Conservation (phyloP, 2,329 filamentous ascomycete species). For the Chalara sp. region DNA sequence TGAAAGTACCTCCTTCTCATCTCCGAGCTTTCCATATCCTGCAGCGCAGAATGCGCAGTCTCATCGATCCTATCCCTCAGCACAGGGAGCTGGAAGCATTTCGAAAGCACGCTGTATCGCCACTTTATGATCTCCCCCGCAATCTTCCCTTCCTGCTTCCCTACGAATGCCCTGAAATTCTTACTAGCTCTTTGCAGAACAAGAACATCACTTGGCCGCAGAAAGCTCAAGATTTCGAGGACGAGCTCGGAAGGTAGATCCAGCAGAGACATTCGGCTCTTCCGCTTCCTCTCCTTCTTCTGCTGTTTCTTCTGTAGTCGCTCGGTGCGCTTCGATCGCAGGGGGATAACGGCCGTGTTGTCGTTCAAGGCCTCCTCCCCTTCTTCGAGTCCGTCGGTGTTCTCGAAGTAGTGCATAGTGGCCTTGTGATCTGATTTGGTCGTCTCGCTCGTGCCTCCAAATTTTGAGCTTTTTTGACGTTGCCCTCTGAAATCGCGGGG, state of each 20-base stretch:
- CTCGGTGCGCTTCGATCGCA: slow-evolving; percentile 43
- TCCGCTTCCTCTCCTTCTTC: slow-evolving; percentile 31
- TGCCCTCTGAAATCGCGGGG: too few relatives aligned
- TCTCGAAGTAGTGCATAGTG: too few relatives aligned
- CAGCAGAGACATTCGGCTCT: slow-evolving; percentile 30
- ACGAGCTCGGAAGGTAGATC: slow-evolving; percentile 48
- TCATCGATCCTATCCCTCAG: slow-evolving; percentile 35
- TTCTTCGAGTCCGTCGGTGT: too few relatives aligned
- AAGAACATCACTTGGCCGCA: slow-evolving; percentile 45
- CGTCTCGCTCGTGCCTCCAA: too few relatives aligned
- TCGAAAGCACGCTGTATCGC: slow-evolving; percentile 43
- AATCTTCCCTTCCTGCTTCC: slow-evolving; percentile 36
- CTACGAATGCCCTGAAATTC: slow-evolving; percentile 36
- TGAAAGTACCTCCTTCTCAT: slow-evolving; percentile 45
- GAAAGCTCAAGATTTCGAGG: slow-evolving; percentile 37
- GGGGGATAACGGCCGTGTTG: too few relatives aligned
- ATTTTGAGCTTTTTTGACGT: too few relatives aligned
- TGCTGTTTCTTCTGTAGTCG: slow-evolving; percentile 38
- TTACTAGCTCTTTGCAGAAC: slow-evolving; percentile 36
- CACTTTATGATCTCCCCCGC: slow-evolving; percentile 34
- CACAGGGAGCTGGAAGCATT: slow-evolving; percentile 45
- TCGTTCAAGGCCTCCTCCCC: too few relatives aligned
- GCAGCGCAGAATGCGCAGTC: slow-evolving; percentile 30
- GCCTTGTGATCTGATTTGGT: too few relatives aligned
- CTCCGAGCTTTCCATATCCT: slow-evolving; percentile 21